A percentile compares a stretch with the other conserved stretches of the same genome.
These are phyloP conservation scores for Ceratonia siliqua DNA, from an alignment of 306 rosid genomes.

Conservation along the genomic window DNA sequence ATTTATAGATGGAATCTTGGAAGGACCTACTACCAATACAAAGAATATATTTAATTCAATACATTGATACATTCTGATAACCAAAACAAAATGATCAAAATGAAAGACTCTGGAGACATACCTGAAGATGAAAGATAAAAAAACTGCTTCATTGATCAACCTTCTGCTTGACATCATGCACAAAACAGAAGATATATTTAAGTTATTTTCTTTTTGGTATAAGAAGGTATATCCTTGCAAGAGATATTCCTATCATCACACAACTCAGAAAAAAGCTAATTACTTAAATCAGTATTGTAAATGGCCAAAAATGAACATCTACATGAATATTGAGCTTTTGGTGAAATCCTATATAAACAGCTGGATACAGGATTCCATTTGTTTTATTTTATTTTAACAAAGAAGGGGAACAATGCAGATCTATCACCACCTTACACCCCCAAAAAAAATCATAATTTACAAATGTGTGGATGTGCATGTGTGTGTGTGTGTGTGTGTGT, in stretches of 20 bases:
- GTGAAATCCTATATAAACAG: not conserved
- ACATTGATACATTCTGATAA: not conserved
- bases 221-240: conserved; percentile 4
- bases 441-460: no score
- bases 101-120: conserved; percentile 27
- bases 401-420: conserved; percentile 4
- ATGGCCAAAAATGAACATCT: not conserved
- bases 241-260: not conserved
- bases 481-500: no score
- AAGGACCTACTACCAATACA: conserved; percentile 44
- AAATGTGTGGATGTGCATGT: no score
- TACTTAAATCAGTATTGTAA: not conserved
- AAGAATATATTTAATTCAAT: conserved; percentile 9
- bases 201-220: conserved; percentile 12
- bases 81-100: conserved; percentile 13
- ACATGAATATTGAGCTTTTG: conserved; percentile 1
- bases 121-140: conserved; percentile 51
- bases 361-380: not conserved
- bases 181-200: not conserved
- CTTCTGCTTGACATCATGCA: conserved; percentile 36
- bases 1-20: conserved; percentile 48
- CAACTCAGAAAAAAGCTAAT: conserved; percentile 1
- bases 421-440: not conserved
- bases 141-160: conserved; percentile 63
- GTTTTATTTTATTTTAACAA: not conserved